phyloP scores from a whole-genome alignment of 305 asterid genomes.

The Solanum hybrid region DNA sequence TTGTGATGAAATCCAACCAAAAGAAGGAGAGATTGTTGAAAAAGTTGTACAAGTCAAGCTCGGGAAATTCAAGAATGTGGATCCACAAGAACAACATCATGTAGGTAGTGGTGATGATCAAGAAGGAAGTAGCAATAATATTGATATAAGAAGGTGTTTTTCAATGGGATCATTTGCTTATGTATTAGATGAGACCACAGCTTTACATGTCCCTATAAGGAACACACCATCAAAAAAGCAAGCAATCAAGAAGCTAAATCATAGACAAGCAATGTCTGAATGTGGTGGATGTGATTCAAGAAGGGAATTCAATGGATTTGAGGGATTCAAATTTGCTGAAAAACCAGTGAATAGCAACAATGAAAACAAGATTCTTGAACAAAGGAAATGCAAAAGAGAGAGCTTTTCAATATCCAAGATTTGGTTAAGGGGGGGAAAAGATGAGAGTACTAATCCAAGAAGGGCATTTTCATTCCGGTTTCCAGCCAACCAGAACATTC shows the following conservation, averaged over 20 bases:
- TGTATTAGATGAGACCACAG: slow-evolving; percentile 59
- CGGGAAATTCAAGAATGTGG: slow-evolving; percentile 67
- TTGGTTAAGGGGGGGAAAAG: slow-evolving; percentile 50
- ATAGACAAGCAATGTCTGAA: slow-evolving; percentile 61
- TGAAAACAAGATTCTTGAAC: slow-evolving; percentile 20
- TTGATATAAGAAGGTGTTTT: slow-evolving; percentile 71
- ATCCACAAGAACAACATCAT: slow-evolving; percentile 25
- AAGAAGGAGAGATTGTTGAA: slow-evolving; percentile 40
- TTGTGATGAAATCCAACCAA: slow-evolving; percentile 44
- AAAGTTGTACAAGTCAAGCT: slow-evolving; percentile 67
- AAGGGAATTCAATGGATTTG: slow-evolving; percentile 59
- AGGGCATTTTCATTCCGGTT: slow-evolving; percentile 66
- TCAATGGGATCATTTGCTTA: slow-evolving; percentile 95
- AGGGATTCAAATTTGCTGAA: slow-evolving; percentile 32
- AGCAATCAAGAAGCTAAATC: slow-evolving; percentile 39
- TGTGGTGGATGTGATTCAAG: slow-evolving; percentile 76
- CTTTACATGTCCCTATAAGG: slow-evolving; percentile 69
- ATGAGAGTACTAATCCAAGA: slow-evolving; percentile 20
- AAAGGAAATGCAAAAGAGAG: slow-evolving; percentile 28
- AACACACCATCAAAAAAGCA: slow-evolving; percentile 49
- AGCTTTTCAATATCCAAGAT: slow-evolving; percentile 45
- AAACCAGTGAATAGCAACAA: neutral
- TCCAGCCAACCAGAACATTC: slow-evolving; percentile 16
- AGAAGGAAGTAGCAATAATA: slow-evolving; percentile 11
- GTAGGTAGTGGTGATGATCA: slow-evolving; percentile 18